Evolutionary conservation across 139 green algal species (phyloP), one percentile per base, ranked within the genome.

Genomic region (Tetradesmus lagerheimii): DNA sequence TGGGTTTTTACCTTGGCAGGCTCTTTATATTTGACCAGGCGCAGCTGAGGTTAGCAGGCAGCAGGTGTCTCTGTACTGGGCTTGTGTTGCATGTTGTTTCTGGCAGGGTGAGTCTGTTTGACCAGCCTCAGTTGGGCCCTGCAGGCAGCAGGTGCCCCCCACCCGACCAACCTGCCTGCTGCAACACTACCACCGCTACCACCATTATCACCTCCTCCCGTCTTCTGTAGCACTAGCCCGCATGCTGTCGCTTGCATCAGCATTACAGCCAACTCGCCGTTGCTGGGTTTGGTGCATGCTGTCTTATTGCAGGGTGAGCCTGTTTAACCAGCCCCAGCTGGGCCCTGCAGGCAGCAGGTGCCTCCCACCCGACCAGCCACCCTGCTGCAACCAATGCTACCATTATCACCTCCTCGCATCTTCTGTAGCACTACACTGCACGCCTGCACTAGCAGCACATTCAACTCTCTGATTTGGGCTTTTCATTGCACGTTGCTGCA

Each of bases 121-220:
- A 77, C n/a, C 39, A 35, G 5, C 43, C 81, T 9, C 81, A 87
- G 37, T 35, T 87, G 8, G 86, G 76, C 4, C 86, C 86, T 31
- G 39, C 41, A 25, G 62, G 75, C 76, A 71, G 79, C 79, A 37
- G 80, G 43, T 98, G 96, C 92, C 96, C 95, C 27, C 93, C 96
- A 0, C 95, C 96, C 29, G 96, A 98, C 89, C 95, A 97, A 90
- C n/a, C n/a, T n/a, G n/a, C n/a, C n/a, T n/a, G n/a, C n/a, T n/a
- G n/a, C n/a, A n/a, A n/a, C n/a, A n/a, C n/a, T n/a, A n/a, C 83
- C 91, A 64, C 96, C 96, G 25, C 97, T 95, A 87, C 47, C 39
- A 1, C 31, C 88, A 93, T 78, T 50, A 50, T 50, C 8, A 8
- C 43, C n/a, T n/a, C n/a, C n/a, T n/a, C n/a, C n/a, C n/a, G n/a